Evolutionary conservation across 2,329 filamentous ascomycete species (phyloP).

Genomic region (Colletotrichum sp.): DNA sequence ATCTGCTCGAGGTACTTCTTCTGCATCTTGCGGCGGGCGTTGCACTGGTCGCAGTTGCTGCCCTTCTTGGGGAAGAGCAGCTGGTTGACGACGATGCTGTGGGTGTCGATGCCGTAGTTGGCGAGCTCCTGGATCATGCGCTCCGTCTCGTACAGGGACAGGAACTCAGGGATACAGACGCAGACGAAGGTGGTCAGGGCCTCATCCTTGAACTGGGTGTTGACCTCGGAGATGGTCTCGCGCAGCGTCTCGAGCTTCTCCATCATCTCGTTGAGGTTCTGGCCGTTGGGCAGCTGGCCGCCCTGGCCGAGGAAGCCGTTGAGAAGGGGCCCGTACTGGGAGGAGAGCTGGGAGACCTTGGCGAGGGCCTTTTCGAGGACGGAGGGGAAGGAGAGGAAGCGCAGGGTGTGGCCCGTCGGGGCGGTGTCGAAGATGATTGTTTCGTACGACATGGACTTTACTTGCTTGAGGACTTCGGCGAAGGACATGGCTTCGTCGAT

Average conservation of each 20-base stretch:
- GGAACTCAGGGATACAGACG: slow-evolving; percentile 97
- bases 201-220: slow-evolving; percentile 97
- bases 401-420: slow-evolving; percentile 95
- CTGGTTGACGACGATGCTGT: slow-evolving; percentile 98
- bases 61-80: slow-evolving; percentile 88
- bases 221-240: slow-evolving; percentile 93
- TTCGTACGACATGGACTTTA: slow-evolving; percentile 98
- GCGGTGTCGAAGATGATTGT: slow-evolving; percentile 99
- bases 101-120: slow-evolving; percentile 92
- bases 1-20: slow-evolving; percentile 99
- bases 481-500: slow-evolving; percentile 99
- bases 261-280: slow-evolving; percentile 89
- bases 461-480: slow-evolving; percentile 97
- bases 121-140: slow-evolving; percentile 99
- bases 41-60: slow-evolving; percentile 93
- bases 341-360: slow-evolving; percentile 92
- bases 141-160: slow-evolving; percentile 97
- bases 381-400: slow-evolving; percentile 97
- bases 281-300: slow-evolving; percentile 81
- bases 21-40: slow-evolving; percentile 95
- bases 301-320: slow-evolving; percentile 89
- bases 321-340: slow-evolving; percentile 93
- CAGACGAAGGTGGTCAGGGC: slow-evolving; percentile 97
- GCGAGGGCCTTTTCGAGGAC: slow-evolving; percentile 98
- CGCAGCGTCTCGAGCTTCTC: slow-evolving; percentile 93